Percentiles rank a stretch among this genome's conserved stretches.
phyloP scores from a whole-genome alignment of 306 rosid species.

The Macrotyloma uniflorum region DNA sequence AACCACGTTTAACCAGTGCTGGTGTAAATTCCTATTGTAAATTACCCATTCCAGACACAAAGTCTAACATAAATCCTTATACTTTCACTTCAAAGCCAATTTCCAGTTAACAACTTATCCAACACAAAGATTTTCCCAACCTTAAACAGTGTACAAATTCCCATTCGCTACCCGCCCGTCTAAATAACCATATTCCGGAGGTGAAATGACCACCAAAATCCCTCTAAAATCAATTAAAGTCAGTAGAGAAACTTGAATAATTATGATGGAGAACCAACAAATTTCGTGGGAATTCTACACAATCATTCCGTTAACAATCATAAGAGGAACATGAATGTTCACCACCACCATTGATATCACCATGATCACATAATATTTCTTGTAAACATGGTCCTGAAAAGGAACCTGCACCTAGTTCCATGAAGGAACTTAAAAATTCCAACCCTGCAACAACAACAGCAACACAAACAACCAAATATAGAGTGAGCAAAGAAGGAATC shows the following conservation, averaged over 20 bases:
- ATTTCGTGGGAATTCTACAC: constrained; percentile 5
- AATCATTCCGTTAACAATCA: constrained; percentile 10
- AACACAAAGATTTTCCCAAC: constrained; percentile 8
- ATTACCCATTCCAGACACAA: background rate
- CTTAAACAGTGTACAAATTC: constrained; percentile 6
- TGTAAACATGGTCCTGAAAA: background rate
- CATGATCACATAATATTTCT: constrained; percentile 15
- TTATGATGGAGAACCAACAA: constrained; percentile 26
- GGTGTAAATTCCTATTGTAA: constrained; percentile 4
- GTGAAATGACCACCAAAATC: constrained; percentile 23
- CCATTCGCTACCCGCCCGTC: background rate
- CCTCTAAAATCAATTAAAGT: constrained; percentile 9
- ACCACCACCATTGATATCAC: background rate
- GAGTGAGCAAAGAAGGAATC: background rate
- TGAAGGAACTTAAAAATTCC: constrained; percentile 24
- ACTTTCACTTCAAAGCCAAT: constrained; percentile 23
- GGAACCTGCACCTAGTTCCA: constrained; percentile 36
- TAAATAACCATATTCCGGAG: constrained; percentile 11
- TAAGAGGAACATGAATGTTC: constrained; percentile 10
- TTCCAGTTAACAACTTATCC: background rate
- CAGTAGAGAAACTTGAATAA: constrained; percentile 34
- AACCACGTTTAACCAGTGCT: constrained; percentile 6
- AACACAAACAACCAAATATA: background rate
- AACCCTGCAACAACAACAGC: constrained; percentile 33
- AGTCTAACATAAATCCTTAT: constrained; percentile 5